Evolutionary conservation across 2,329 filamentous ascomycete genomes (phyloP).

Genomic region (Fusarium abutilonis): DNA sequence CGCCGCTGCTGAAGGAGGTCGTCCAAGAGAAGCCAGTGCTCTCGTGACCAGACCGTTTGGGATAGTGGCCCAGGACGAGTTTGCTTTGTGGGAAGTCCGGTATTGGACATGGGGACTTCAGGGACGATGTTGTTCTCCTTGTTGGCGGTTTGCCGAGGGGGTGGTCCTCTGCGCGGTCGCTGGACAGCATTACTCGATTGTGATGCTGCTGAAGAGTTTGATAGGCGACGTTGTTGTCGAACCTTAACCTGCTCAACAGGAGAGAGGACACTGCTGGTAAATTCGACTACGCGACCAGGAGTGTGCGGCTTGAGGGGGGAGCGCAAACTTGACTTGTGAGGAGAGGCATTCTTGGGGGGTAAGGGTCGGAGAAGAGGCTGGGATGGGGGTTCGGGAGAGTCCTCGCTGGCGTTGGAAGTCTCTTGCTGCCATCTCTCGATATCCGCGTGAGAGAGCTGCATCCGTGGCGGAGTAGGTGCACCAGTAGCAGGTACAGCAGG

Average conservation of each 20-base stretch:
- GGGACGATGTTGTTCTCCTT: conserved; percentile 49
- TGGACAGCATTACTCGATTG: conserved; percentile 26
- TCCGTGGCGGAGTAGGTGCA: conserved; percentile 51
- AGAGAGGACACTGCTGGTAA: conserved; percentile 62
- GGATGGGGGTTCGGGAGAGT: conserved; percentile 49
- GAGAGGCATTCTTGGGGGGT: conserved; percentile 63
- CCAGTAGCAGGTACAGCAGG: conserved; percentile 33
- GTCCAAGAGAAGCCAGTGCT: conserved; percentile 65
- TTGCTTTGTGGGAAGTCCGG: conserved; percentile 40
- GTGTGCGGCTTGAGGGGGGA: conserved; percentile 67
- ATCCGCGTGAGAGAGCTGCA: conserved; percentile 55
- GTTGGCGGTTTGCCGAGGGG: conserved; percentile 36
- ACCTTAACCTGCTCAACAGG: conserved; percentile 54
- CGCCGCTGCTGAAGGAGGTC: conserved; percentile 61
- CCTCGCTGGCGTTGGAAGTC: conserved; percentile 52
- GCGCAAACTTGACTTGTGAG: conserved; percentile 65
- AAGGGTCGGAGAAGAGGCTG: conserved; percentile 58
- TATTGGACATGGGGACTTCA: conserved; percentile 45
- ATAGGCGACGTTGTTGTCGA: conserved; percentile 47
- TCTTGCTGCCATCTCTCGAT: conserved; percentile 56
- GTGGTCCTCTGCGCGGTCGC: conserved; percentile 19
- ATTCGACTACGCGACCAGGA: conserved; percentile 67
- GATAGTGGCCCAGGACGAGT: conserved; percentile 48
- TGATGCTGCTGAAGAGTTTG: conserved; percentile 38
- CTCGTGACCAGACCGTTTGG: conserved; percentile 57